phyloP scores from a whole-genome alignment of 768 basidiomycete genomes.

The Inosperma sp. region DNA sequence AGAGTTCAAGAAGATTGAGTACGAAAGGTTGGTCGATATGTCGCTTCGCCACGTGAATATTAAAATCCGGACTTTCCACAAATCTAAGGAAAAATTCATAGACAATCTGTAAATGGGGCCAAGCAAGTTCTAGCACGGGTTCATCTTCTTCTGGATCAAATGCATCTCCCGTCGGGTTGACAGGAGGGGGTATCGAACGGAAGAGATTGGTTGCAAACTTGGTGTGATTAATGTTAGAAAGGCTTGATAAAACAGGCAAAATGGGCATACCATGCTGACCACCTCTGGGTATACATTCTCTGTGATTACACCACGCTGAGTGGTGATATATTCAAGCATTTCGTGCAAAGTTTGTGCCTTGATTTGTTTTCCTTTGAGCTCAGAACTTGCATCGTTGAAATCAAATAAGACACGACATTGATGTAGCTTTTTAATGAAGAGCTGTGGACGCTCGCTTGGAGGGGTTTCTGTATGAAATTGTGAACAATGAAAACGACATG shows the following conservation, averaged over 20 bases:
- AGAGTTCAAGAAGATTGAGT: constrained; percentile 92
- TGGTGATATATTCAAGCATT: constrained; percentile 98
- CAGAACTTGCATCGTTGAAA: constrained; percentile 95
- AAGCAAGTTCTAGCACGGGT: constrained; percentile 96
- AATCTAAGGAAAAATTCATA: constrained; percentile 99
- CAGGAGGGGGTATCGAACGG: constrained; percentile 98
- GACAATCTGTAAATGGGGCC: constrained; percentile 99
- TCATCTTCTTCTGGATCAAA: constrained; percentile 99
- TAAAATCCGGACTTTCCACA: constrained; percentile 96
- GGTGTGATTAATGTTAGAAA: constrained; percentile 13
- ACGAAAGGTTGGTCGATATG: constrained; percentile 97
- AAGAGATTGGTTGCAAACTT: constrained; percentile 98
- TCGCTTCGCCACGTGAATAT: constrained; percentile 94
- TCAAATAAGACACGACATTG: constrained; percentile 98
- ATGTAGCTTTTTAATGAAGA: constrained; percentile 92
- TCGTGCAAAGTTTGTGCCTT: constrained; percentile 97
- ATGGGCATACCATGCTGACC: constrained; percentile 81
- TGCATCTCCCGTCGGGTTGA: constrained; percentile 96
- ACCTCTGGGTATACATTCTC: constrained; percentile 99
- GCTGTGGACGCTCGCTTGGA: constrained; percentile 77
- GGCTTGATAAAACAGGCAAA: constrained; percentile 2
- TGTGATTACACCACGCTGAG: constrained; percentile 92
- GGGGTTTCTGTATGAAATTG: constrained; percentile 66
- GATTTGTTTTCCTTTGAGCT: constrained; percentile 96
- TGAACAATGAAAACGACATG: constrained; percentile 1